Conservation (phyloP, 2,329 filamentous ascomycete species). For the Simplicillium sp. region DNA sequence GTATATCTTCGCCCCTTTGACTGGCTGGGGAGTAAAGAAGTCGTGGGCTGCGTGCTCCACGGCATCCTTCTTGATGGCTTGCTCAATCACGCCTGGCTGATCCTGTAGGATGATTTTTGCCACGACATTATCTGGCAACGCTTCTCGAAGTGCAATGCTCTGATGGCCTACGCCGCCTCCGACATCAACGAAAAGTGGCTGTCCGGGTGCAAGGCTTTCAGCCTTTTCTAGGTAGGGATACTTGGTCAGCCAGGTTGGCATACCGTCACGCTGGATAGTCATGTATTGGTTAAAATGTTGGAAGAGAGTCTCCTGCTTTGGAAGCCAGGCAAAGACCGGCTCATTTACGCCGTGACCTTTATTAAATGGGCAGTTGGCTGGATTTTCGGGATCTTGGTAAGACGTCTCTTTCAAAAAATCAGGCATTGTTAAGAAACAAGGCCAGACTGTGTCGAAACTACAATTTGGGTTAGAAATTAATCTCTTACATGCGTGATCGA, state of each 20-base stretch:
- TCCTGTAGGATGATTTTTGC: conserved; percentile 17
- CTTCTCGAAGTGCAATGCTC: neutral
- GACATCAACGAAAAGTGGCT: conserved; percentile 1
- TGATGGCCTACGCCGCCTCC: conserved; percentile 6
- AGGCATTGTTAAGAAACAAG: neutral
- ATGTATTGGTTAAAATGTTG: conserved; percentile 2
- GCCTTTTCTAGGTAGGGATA: neutral
- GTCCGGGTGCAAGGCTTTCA: neutral
- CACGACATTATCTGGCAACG: neutral
- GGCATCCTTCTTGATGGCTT: conserved; percentile 9
- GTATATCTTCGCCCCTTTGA: conserved; percentile 30
- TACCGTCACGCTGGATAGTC: conserved; percentile 2
- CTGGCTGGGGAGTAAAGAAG: conserved; percentile 27
- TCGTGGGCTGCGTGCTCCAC: conserved; percentile 18
- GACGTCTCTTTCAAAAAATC: conserved; percentile 1
- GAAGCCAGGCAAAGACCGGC: neutral
- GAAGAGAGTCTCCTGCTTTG: neutral
- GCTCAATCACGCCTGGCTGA: conserved; percentile 14
- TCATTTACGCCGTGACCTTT: neutral
- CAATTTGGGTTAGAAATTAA: neutral
- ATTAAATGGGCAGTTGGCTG: conserved; percentile 2
- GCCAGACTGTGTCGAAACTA: neutral
- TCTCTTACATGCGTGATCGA: neutral
- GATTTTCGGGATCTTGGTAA: neutral
- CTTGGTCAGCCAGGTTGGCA: conserved; percentile 2